Base-by-base conservation (phyloP, 805 yeast genomes). In the Teunomyces funiuensis region DNA sequence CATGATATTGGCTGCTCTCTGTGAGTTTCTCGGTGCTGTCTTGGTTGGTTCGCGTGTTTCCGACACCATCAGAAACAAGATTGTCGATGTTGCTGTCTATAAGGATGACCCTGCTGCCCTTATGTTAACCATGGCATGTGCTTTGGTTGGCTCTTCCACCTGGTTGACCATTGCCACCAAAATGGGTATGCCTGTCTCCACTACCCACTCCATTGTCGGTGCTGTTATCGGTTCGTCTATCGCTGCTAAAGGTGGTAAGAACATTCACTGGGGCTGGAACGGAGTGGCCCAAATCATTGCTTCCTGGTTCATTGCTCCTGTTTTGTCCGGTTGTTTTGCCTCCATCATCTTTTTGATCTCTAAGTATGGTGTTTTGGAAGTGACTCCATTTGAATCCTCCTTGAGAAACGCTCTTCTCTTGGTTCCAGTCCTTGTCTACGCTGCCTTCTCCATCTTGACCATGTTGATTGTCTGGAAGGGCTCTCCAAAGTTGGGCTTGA, bases 381-480 rank as follows among this genome's bases (percentile, higher is more conserved):
- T 80, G 55, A 77, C 76, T 52, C 61, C 76, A 44, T 47, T 57
- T 28, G 52, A 53, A 26, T 55, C 53, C 13, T 70, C 76, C 22
- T 54, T 81, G 39, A 73, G 74, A 60, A 71, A 77, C 49, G 88
- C 82, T 3, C 67, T 85, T 49, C 28, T 70, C 6, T 56, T 80
- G 33, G 79, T 80, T 48, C 90, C 89, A 8, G 39, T 73, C 17
- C 72, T 83, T 57, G 83, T 84, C 15, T 82, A 76, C 49, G 55
- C 69, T 28, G 76, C 87, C 17, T 79, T 81, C 43, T 59, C 82
- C 29, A 73, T 83, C 37, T 71, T 85, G 52, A 82, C 89, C 44
- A 83, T 85, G 85, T 73, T 83, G 61, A 80, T 85, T 57, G 87
- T 82, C 28, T 83, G 87, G 86, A 83, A 85, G 60, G 90, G 89